Base-by-base conservation (phyloP, 108 stramenopile species). In the Cyclotella kingstonii region DNA sequence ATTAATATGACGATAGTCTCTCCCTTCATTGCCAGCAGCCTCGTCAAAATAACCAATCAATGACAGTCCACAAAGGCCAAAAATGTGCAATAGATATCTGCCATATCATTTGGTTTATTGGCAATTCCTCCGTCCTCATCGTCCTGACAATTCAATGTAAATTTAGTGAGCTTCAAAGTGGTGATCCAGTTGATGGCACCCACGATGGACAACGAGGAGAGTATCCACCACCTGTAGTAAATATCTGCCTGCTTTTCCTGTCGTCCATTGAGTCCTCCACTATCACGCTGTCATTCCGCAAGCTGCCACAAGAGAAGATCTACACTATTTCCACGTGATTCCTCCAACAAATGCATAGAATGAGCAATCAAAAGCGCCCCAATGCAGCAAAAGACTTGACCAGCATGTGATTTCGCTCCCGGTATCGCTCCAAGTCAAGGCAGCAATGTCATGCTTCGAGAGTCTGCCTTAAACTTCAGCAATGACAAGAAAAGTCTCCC, bases 211-310 rank as follows among this genome's bases (percentile, higher is more conserved):
- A 99, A 66, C 6, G 81, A 81, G 17, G 84, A 85, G 19, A 99
- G 71, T 57, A 97, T 97, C 99, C 99, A 99, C 97, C 97, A 99
- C 25, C 89, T 91, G 78, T 99, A 99, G 66, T 98, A 99, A 2
- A 99, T 98, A 71, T 99, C 99, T 0, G 97, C 96, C 58, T 98
- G 97, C 74, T 99, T 98, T 68, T 98, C 98, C 0, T 97, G 97
- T 25, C 98, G 73, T 4, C 98, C 98, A 73, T 99, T 99, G 27
- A 92, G 56, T 6, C 90, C 90, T 35, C 99, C 99, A n/a, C 86
- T 87, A 70, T 98, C 99, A 62, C 95, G 96, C 69, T 99, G 99
- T 33, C 99, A 67, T 76, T 98, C 99, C n/a, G 94, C 80, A 11
- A 99, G 70, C 99, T 98, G 98, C 97, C 98, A 98, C 8, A 85